A percentile compares a stretch with the other conserved stretches of the same genome.
These are phyloP conservation scores for Rhizomucor pusillus DNA, from an alignment of 371 early-diverging fungal genomes.

Conservation along the genomic window DNA sequence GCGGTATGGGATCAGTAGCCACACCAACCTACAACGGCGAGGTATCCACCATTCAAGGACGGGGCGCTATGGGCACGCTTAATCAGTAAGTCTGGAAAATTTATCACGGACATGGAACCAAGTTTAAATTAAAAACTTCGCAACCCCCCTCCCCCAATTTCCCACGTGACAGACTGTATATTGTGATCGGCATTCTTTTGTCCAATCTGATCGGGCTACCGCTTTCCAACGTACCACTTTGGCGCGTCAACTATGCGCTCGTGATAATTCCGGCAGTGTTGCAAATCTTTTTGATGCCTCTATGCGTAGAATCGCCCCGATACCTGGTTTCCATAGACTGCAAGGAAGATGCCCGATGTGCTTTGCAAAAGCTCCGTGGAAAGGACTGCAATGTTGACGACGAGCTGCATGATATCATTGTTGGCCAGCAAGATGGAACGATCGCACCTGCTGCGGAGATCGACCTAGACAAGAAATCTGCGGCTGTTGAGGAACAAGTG, in stretches of 20 bases:
- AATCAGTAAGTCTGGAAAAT: conserved; percentile 51
- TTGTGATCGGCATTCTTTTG: conserved; percentile 67
- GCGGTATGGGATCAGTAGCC: conserved; percentile 75
- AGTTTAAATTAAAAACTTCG: background rate
- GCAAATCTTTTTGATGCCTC: conserved; percentile 58
- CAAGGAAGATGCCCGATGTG: conserved; percentile 38
- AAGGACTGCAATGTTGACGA: conserved; percentile 30
- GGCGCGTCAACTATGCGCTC: conserved; percentile 57
- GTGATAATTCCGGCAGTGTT: conserved; percentile 62
- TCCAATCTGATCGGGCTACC: conserved; percentile 52
- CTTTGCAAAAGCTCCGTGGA: conserved; percentile 46
- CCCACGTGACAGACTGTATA: conserved; percentile 38
- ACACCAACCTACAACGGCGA: conserved; percentile 84
- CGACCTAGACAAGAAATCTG: background rate
- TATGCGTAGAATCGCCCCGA: conserved; percentile 70
- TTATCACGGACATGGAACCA: background rate
- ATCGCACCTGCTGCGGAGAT: background rate
- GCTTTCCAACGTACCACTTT: conserved; percentile 52
- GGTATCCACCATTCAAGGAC: conserved; percentile 64
- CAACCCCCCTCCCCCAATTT: background rate
- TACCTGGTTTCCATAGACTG: conserved; percentile 52
- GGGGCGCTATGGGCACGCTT: conserved; percentile 74
- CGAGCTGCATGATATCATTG: conserved; percentile 50
- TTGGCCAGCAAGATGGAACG: conserved; percentile 18
- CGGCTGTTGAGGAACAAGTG: background rate